These are phyloP conservation scores for Galerina marginata DNA, from an alignment of 768 basidiomycete genomes.

Conservation along the genomic window DNA sequence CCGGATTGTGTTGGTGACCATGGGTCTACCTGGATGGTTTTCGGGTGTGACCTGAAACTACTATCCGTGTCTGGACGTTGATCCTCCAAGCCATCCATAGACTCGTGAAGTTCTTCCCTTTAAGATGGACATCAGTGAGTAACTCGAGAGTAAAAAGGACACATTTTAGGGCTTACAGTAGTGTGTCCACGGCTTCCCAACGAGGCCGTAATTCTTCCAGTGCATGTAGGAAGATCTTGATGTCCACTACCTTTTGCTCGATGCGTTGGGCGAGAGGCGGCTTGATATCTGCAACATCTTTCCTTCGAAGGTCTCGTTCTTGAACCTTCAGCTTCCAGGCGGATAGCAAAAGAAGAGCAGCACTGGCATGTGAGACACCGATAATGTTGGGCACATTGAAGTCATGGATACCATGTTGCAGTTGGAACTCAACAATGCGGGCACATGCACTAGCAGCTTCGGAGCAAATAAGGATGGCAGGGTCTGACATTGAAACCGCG, in stretches of 20 bases:
- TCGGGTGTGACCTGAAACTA: too few relatives aligned
- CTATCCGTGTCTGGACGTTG: not conserved
- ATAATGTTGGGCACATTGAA: constrained; percentile 48
- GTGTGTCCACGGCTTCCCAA: constrained; percentile 32
- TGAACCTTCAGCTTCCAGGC: constrained; percentile 63
- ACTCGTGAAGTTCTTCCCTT: constrained; percentile 1
- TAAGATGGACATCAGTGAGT: not conserved
- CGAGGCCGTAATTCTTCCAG: constrained; percentile 42
- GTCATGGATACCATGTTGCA: constrained; percentile 42
- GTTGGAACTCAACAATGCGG: constrained; percentile 59
- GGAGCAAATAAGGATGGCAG: constrained; percentile 44
- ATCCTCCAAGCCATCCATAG: not conserved
- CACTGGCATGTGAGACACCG: constrained; percentile 52
- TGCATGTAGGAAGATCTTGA: constrained; percentile 46
- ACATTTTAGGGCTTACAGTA: constrained; percentile 15
- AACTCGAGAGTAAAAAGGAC: not conserved
- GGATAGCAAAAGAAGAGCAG: constrained; percentile 57
- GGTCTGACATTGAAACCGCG: constrained; percentile 4
- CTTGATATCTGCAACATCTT: constrained; percentile 37
- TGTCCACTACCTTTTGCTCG: constrained; percentile 41
- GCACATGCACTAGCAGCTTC: constrained; percentile 66
- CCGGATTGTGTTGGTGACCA: too few relatives aligned
- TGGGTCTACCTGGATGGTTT: too few relatives aligned
- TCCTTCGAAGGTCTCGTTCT: constrained; percentile 38
- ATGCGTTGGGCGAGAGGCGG: constrained; percentile 37